phyloP scores from a whole-genome alignment of 495 filamentous ascomycete species.

The Xylaria acuta region DNA sequence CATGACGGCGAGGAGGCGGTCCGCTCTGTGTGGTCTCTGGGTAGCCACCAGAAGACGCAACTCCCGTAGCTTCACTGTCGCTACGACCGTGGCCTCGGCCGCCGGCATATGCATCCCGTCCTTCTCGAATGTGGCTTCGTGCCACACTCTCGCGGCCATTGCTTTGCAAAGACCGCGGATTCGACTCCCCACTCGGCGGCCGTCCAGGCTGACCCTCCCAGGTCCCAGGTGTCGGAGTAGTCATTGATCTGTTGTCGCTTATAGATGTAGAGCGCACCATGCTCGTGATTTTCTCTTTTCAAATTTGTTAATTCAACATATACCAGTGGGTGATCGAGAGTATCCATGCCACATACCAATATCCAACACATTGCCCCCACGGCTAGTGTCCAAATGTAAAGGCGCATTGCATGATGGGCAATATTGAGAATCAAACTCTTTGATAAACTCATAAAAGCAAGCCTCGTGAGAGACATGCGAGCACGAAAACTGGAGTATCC shows the following conservation, averaged over 20 bases:
- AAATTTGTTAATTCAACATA: constrained; percentile 30
- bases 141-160: constrained; percentile 41
- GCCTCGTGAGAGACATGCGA: constrained; percentile 96
- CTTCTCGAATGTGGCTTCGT: constrained; percentile 57
- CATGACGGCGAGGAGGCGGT: constrained; percentile 73
- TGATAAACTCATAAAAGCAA: constrained; percentile 98
- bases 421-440: constrained; percentile 91
- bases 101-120: constrained; percentile 67
- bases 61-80: constrained; percentile 70
- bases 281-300: constrained; percentile 88
- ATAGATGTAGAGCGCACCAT: constrained; percentile 87
- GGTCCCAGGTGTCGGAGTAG: constrained; percentile 55
- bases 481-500: constrained; percentile 95
- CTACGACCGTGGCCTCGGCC: constrained; percentile 74
- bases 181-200: constrained; percentile 57
- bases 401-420: constrained; percentile 96
- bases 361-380: constrained; percentile 93
- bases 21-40: constrained; percentile 67
- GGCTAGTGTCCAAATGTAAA: constrained; percentile 89
- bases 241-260: constrained; percentile 64
- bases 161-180: constrained; percentile 43
- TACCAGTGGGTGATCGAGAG: constrained; percentile 24
- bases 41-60: constrained; percentile 78
- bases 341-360: constrained; percentile 68
- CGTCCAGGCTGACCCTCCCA: constrained; percentile 58